phyloP scores from a whole-genome alignment of 2,329 filamentous ascomycete genomes.

The Aotearoamyces nothofagi region DNA sequence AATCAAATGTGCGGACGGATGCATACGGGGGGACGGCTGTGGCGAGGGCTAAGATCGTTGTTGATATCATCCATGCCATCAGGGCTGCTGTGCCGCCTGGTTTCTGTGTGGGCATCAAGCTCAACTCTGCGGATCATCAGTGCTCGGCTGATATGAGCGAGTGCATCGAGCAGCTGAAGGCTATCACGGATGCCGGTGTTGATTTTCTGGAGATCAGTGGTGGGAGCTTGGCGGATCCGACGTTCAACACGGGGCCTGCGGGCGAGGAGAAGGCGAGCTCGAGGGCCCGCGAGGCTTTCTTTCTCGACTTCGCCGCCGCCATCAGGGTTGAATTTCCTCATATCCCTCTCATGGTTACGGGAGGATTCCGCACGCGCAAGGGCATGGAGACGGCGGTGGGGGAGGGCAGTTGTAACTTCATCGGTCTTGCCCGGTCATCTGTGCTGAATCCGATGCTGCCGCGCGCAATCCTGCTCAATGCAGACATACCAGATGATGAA shows the following conservation, averaged over 20 bases:
- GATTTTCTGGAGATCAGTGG: constrained; percentile 57
- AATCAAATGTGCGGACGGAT: constrained; percentile 51
- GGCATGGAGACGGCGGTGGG: constrained; percentile 33
- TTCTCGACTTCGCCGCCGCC: constrained; percentile 46
- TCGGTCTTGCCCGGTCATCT: constrained; percentile 31
- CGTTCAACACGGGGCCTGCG: constrained; percentile 19
- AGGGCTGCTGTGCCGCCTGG: constrained; percentile 21
- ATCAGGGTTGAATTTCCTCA: constrained; percentile 29
- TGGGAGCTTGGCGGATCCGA: constrained; percentile 39
- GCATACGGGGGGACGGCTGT: constrained; percentile 53
- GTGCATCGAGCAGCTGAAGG: constrained; percentile 40
- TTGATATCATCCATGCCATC: constrained; percentile 51
- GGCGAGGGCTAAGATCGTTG: constrained; percentile 50
- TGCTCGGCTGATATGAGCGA: constrained; percentile 34
- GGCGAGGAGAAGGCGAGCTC: constrained; percentile 24
- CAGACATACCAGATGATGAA: constrained; percentile 12
- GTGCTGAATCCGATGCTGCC: constrained; percentile 27
- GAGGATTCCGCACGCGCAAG: constrained; percentile 40
- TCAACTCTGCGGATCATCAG: no score
- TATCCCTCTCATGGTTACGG: constrained; percentile 40
- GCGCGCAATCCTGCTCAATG: constrained; percentile 20
- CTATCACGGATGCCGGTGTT: constrained; percentile 31
- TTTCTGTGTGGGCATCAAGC: constrained; percentile 37
- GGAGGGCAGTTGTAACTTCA: constrained; percentile 30
- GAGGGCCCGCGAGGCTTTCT: constrained; percentile 47